A percentile compares a stretch with the other conserved stretches of the same genome.
phyloP scores from a whole-genome alignment of 306 rosid species.

The Trifolium pratense region DNA sequence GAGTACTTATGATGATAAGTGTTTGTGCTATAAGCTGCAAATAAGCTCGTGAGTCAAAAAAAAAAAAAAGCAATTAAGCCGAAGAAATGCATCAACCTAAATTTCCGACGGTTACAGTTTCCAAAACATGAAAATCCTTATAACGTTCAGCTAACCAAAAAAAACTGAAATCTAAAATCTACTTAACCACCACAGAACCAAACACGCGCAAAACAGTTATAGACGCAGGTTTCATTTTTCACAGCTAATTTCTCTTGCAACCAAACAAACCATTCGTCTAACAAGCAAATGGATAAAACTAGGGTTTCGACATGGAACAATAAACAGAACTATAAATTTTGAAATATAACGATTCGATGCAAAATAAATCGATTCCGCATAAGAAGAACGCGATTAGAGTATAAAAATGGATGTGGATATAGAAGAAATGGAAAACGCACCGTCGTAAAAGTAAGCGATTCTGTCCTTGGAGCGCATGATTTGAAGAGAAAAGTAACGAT shows the following conservation, averaged over 20 bases:
- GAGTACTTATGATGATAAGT: too few species aligned
- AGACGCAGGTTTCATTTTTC: not conserved
- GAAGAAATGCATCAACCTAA: not conserved
- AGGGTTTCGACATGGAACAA: conserved; percentile 45
- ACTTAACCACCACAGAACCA: not conserved
- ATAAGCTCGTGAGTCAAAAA: not conserved
- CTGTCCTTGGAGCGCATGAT: conserved; percentile 84
- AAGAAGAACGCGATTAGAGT: not conserved
- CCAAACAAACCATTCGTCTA: not conserved
- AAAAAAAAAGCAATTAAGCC: not conserved
- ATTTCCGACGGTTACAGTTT: not conserved
- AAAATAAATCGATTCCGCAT: not conserved
- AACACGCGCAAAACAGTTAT: not conserved
- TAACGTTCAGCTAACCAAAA: too few species aligned
- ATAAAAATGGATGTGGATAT: not conserved
- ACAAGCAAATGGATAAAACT: not conserved
- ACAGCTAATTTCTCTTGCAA: too few species aligned
- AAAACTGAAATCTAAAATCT: not conserved
- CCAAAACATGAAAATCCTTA: too few species aligned
- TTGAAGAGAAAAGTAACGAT: conserved; percentile 8
- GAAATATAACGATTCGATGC: not conserved
- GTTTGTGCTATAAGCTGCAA: too few species aligned
- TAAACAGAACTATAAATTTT: not conserved
- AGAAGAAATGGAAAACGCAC: conserved; percentile 44
- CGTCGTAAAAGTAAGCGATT: conserved; percentile 94